phyloP scores from a whole-genome alignment of 2,329 filamentous ascomycete species.

The Trichothecium sympodiale region DNA sequence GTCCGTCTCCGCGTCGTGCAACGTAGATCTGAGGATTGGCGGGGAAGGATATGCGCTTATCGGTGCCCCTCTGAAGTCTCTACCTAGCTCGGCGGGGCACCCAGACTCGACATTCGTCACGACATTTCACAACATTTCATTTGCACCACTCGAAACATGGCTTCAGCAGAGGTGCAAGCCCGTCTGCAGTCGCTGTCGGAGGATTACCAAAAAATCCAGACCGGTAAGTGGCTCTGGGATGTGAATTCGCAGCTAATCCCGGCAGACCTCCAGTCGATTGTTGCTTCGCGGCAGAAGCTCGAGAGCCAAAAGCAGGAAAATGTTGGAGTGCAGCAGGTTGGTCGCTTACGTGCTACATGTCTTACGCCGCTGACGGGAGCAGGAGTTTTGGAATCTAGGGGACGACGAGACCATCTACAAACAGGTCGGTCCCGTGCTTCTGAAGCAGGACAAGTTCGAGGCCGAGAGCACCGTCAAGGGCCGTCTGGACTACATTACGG shows the following conservation, averaged over 20 bases:
- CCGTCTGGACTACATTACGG: constrained; percentile 81
- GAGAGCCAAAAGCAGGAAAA: constrained; percentile 95
- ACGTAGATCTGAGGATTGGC: constrained; percentile 1
- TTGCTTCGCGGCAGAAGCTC: constrained; percentile 78
- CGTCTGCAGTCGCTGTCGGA: constrained; percentile 75
- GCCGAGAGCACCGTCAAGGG: constrained; percentile 86
- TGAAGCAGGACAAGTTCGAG: constrained; percentile 91
- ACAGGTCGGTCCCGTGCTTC: constrained; percentile 77
- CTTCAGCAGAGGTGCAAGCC: constrained; percentile 54
- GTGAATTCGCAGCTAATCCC: constrained; percentile 2
- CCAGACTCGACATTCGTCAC: not conserved
- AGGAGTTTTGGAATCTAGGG: constrained; percentile 75
- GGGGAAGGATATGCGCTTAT: constrained; percentile 1
- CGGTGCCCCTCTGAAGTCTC: not conserved
- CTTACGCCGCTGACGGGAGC: not conserved
- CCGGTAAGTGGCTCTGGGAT: constrained; percentile 41
- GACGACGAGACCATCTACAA: constrained; percentile 92
- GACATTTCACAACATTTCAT: no score
- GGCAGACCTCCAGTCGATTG: constrained; percentile 65
- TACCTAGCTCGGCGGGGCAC: constrained; percentile 1
- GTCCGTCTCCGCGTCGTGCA: no score
- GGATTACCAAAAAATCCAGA: constrained; percentile 77
- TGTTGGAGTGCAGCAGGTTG: constrained; percentile 68
- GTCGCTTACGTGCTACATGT: not conserved
- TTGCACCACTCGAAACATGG: no score